phyloP scores from a whole-genome alignment of 2,329 filamentous ascomycete species.

The Whalleya microplaca region DNA sequence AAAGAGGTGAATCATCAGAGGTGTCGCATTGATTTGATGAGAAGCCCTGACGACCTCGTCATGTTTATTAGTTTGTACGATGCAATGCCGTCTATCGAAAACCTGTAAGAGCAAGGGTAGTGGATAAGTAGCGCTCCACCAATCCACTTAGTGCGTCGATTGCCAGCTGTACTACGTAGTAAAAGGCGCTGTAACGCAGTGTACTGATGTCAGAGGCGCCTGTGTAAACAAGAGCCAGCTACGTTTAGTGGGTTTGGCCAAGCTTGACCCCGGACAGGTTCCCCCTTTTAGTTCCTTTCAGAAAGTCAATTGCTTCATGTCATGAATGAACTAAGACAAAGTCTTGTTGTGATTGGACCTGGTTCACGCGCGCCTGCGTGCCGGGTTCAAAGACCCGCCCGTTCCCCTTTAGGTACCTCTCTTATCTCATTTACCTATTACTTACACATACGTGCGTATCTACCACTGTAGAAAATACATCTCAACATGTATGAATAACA shows the following conservation, averaged over 20 bases:
- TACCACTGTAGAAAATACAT: too few species aligned
- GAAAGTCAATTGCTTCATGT: constrained; percentile 14
- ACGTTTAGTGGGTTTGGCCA: constrained; percentile 5
- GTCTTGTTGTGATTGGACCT: constrained; percentile 19
- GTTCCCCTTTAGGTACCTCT: neutral
- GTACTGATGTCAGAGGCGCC: constrained; percentile 26
- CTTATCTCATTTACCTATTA: constrained; percentile 2
- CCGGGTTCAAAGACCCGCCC: neutral
- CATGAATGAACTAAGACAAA: constrained; percentile 5
- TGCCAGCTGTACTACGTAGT: neutral
- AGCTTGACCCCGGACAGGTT: constrained; percentile 17
- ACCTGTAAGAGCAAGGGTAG: constrained; percentile 3
- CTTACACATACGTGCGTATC: too few species aligned
- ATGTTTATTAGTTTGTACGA: constrained; percentile 14
- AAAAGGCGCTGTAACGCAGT: constrained; percentile 7
- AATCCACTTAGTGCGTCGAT: neutral
- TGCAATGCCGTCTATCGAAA: constrained; percentile 11
- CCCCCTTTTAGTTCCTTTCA: constrained; percentile 5
- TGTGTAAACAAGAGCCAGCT: neutral
- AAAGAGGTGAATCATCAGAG: constrained; percentile 2
- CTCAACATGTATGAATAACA: too few species aligned
- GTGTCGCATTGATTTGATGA: constrained; percentile 17
- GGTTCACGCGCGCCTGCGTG: constrained; percentile 26
- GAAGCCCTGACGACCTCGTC: constrained; percentile 12
- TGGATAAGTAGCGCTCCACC: constrained; percentile 5